Percentiles rank a stretch among this genome's conserved stretches.
Conservation (phyloP, 1,284 basidiomycete genomes). For the Pascua sp. region DNA sequence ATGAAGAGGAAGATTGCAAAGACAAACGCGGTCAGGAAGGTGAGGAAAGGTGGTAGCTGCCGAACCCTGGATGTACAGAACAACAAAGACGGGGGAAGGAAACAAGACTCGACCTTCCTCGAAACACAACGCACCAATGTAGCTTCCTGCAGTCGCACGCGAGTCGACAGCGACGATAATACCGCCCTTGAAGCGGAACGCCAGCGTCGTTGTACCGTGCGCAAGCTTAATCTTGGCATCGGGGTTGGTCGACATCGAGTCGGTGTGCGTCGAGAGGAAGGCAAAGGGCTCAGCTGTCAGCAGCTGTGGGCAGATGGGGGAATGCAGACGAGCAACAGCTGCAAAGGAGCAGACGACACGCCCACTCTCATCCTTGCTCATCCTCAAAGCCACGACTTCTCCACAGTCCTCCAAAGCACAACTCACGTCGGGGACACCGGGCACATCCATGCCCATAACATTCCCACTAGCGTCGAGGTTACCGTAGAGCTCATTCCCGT, state of each 20-base stretch:
- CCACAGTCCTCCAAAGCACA: neutral
- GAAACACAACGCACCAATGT: slow-evolving; percentile 67
- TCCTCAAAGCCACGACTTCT: neutral
- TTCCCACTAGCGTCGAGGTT: slow-evolving; percentile 40
- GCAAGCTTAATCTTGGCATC: slow-evolving; percentile 95
- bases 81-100: too few species aligned
- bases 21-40: too few species aligned
- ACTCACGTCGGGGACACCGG: slow-evolving; percentile 47
- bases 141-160: slow-evolving; percentile 92
- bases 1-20: too few species aligned
- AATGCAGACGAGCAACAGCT: too few species aligned
- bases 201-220: slow-evolving; percentile 97
- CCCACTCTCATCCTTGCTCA: neutral
- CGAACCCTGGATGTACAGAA: too few species aligned
- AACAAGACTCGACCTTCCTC: neutral
- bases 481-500: slow-evolving; percentile 60
- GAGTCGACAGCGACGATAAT: slow-evolving; percentile 99
- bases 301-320: neutral
- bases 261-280: slow-evolving; percentile 85
- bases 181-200: slow-evolving; percentile 94
- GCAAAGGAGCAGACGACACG: too few species aligned
- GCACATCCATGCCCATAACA: slow-evolving; percentile 44
- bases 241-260: slow-evolving; percentile 81
- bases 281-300: slow-evolving; percentile 64
- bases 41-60: neutral